Evolutionary conservation across 2,329 filamentous ascomycete genomes (phyloP).

Genomic region (Pseudocercospora crystallina): DNA sequence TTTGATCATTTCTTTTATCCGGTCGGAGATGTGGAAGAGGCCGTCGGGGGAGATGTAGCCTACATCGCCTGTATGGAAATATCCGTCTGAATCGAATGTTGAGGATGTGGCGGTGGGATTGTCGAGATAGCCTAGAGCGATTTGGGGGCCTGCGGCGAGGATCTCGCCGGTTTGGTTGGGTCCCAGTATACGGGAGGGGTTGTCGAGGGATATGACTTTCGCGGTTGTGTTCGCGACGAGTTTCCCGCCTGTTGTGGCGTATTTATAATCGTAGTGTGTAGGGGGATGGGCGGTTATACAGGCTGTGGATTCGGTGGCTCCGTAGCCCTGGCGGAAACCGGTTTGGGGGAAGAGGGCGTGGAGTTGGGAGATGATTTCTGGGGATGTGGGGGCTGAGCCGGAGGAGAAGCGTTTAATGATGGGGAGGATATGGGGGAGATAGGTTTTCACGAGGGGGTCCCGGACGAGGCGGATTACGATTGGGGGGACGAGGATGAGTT

Average conservation of each 20-base stretch:
- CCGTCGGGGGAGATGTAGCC: slow-evolving; percentile 57
- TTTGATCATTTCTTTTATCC: slow-evolving; percentile 69
- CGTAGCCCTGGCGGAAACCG: slow-evolving; percentile 66
- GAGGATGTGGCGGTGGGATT: slow-evolving; percentile 37
- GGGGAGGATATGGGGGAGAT: slow-evolving; percentile 51
- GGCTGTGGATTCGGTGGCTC: slow-evolving; percentile 66
- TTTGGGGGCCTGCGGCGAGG: slow-evolving; percentile 37
- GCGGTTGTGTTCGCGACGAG: slow-evolving; percentile 60
- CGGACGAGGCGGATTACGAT: slow-evolving; percentile 61
- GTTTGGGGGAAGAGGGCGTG: slow-evolving; percentile 57
- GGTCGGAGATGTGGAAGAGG: slow-evolving; percentile 58
- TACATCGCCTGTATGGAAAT: slow-evolving; percentile 59
- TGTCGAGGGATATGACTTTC: slow-evolving; percentile 58
- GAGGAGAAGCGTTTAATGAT: slow-evolving; percentile 56
- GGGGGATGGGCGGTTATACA: slow-evolving; percentile 64
- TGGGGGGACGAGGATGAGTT: slow-evolving; percentile 59
- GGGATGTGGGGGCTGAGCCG: slow-evolving; percentile 59
- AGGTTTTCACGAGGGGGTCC: slow-evolving; percentile 56
- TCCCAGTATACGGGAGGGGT: slow-evolving; percentile 46
- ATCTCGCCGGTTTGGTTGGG: slow-evolving; percentile 53
- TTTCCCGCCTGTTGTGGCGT: slow-evolving; percentile 56
- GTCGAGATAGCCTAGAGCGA: slow-evolving; percentile 40
- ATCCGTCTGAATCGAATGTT: slow-evolving; percentile 51
- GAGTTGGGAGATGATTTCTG: slow-evolving; percentile 58
- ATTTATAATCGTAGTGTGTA: slow-evolving; percentile 56